Base-by-base conservation (phyloP, 768 basidiomycete genomes). In the Suillus cothurnatus region DNA sequence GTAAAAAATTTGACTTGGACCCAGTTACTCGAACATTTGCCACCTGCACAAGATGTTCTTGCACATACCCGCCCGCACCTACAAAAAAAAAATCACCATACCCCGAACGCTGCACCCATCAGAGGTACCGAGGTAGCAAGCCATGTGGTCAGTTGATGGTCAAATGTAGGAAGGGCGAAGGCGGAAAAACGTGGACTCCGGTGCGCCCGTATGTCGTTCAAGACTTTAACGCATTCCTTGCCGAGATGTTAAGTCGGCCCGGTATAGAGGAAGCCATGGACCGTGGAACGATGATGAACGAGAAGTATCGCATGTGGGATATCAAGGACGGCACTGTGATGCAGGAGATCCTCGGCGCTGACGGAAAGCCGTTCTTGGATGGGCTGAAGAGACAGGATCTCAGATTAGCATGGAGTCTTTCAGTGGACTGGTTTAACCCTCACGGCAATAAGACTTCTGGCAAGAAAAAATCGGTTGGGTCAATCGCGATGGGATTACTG, bases 341-440 rank as follows among this genome's bases (percentile, higher is more conserved):
- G 17, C 61, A 64, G 14, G 59, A 72, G n/a, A 71, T 79, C 62
- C 61, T 57, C 21, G 70, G 68, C 23, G 55, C 64, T 28, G 73
- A 79, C 63, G 70, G 72, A 34, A 61, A 71, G 31, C 74, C 69
- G 73, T 77, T 65, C 41, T 11, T 47, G 45, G n/a, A 47, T 47
- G 45, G 45, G 45, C 21, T 47, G 21, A 45, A 45, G 43, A 45
- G 43, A n/a, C 17, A 21, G 43, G 43, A 45, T 8, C 43, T 45
- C 19, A 53, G 69, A 66, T 66, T 76, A 2, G 64, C 70, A 1
- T 79, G 77, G 71, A 69, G 71, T 7, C 32, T 78, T 8, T 79
- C 74, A 66, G 66, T 79, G 62, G 76, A 80, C 61, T 79, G 77
- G 77, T 79, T 78, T 61, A 80, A 80, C 71, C 77, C 75, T 6